Evolutionary conservation across 2,329 filamentous ascomycete species (phyloP), one percentile per base, ranked within the genome.

Genomic region (Epichloe sibirici): DNA sequence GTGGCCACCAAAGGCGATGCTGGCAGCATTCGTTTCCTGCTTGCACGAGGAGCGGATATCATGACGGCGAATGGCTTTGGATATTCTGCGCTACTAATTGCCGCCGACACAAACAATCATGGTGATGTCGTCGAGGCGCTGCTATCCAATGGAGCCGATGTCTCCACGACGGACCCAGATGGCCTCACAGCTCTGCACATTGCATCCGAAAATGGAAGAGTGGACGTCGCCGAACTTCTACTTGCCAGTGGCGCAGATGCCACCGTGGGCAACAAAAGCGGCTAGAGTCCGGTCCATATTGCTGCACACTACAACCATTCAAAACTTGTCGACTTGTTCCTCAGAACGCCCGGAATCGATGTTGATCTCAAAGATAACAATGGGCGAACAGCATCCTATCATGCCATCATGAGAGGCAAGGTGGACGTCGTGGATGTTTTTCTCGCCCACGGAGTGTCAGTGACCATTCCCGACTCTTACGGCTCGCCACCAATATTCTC

Each of bases 221-320:
- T 48, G 17, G 51, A 45, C 5, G 15, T 52, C 11, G 51, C 45
- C 31, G 25, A 48, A n/a, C 45, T 44, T 12, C 31, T 52, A 11
- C 51, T 49, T n/a, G 38, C 38, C 17, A n/a, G 38, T 6, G 51
- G 51, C 13, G 51, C 51, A 2, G 45, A 49, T 28, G 13, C 39
- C 28, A 42, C n/a, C 7, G 34, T 35, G 3, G 53, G 43, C 6
- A 48, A 53, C 38, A 39, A 44, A 15, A 48, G 51, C 44, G 51
- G 53, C 15, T 55, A 50, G 53, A 48, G 31, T 34, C 31, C 45
- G 1, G 25, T 48, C 12, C 50, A 55, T 44, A 48, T 52, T 12
- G 50, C 53, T 23, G 53, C 50, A 2, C 51, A 53, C n/a, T 43
- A 49, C 34, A 49, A 46, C 5, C 49, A 48, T 45, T 9, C 39